Conservation (phyloP, 2,329 filamentous ascomycete genomes). For the Colletotrichum sp. region DNA sequence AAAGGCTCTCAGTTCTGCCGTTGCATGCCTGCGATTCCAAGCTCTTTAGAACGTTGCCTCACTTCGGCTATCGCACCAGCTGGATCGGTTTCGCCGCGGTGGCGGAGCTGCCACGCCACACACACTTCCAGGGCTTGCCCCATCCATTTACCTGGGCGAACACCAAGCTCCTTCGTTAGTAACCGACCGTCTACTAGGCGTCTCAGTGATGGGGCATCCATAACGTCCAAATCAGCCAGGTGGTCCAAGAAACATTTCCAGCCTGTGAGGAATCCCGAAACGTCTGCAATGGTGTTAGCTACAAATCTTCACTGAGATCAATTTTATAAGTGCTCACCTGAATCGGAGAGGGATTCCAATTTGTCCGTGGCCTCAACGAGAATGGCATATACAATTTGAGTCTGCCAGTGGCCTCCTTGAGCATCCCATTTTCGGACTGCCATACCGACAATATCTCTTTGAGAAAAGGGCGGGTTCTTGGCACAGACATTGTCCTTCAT, state of each 20-base stretch:
- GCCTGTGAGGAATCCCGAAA: slow-evolving; percentile 48
- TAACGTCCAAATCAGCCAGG: slow-evolving; percentile 57
- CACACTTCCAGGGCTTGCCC: slow-evolving; percentile 78
- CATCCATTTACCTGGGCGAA: slow-evolving; percentile 86
- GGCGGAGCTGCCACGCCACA: slow-evolving; percentile 86
- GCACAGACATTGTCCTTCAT: slow-evolving; percentile 62
- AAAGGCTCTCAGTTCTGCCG: background rate
- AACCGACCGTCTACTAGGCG: slow-evolving; percentile 77
- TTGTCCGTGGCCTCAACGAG: slow-evolving; percentile 64
- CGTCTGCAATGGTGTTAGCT: slow-evolving; percentile 35
- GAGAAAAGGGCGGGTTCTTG: slow-evolving; percentile 46
- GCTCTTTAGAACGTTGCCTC: slow-evolving; percentile 51
- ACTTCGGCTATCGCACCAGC: slow-evolving; percentile 66
- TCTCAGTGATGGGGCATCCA: slow-evolving; percentile 63
- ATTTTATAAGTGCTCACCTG: background rate
- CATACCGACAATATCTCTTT: slow-evolving; percentile 75
- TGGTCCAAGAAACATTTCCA: slow-evolving; percentile 65
- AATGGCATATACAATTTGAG: slow-evolving; percentile 72
- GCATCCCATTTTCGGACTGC: slow-evolving; percentile 74
- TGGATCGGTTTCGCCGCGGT: slow-evolving; percentile 70
- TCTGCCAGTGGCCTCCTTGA: slow-evolving; percentile 67
- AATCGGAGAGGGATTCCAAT: slow-evolving; percentile 27
- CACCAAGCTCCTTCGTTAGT: slow-evolving; percentile 70
- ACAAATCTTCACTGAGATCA: background rate
- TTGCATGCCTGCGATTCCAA: slow-evolving; percentile 45